These are phyloP conservation scores for Manihot esculenta DNA, from an alignment of 441 rosid genomes.

Conservation along the genomic window DNA sequence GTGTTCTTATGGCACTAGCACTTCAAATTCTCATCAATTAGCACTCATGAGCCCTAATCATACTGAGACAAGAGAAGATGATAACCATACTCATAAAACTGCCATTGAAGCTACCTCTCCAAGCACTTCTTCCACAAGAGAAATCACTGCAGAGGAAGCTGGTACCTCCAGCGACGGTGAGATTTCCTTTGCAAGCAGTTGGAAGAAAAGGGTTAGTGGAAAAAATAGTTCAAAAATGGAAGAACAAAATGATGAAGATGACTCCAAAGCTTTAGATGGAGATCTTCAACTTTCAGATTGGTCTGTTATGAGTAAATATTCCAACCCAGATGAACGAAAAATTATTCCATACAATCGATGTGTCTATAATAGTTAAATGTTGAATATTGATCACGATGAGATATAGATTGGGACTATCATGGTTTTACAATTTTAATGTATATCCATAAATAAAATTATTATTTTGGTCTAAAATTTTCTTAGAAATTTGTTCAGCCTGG, in stretches of 20 bases:
- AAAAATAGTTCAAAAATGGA: background rate
- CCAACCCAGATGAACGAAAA: too few relatives aligned
- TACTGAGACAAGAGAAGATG: background rate
- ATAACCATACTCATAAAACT: background rate
- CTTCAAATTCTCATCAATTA: background rate
- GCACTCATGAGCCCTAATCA: background rate
- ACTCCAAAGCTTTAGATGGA: background rate
- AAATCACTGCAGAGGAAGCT: slow-evolving; percentile 18
- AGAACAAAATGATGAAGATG: background rate
- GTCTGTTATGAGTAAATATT: background rate
- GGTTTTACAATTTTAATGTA: too few relatives aligned
- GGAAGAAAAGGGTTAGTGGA: slow-evolving; percentile 19
- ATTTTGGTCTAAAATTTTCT: too few relatives aligned
- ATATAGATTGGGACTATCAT: too few relatives aligned
- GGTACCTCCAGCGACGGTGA: slow-evolving; percentile 20
- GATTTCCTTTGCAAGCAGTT: slow-evolving; percentile 34
- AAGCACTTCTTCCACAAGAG: background rate
- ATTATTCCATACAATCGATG: too few relatives aligned
- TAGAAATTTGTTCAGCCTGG: too few relatives aligned
- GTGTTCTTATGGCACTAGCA: background rate
- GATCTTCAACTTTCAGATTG: background rate
- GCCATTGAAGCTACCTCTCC: background rate
- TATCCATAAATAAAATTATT: too few relatives aligned
- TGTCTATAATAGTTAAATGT: too few relatives aligned
- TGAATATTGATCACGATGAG: too few relatives aligned